These are phyloP conservation scores for Isoetes taiwanensis DNA, from an alignment of 75 land plant genomes.

Conservation along the genomic window DNA sequence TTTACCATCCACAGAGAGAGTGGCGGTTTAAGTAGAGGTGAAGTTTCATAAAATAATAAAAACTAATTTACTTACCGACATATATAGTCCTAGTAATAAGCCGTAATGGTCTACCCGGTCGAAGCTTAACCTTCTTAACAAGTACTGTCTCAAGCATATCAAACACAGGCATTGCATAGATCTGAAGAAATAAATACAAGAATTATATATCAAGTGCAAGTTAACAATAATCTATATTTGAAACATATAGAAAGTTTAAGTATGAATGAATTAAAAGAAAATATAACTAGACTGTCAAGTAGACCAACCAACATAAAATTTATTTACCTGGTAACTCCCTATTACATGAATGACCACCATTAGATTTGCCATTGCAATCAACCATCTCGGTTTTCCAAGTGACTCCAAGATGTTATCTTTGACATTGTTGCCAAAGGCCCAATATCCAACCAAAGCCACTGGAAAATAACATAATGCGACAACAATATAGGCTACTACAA, in stretches of 20 bases:
- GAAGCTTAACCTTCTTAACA: slow-evolving; percentile 33
- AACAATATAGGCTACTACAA: slow-evolving; percentile 48
- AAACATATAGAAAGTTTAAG: too few relatives aligned
- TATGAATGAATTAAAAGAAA: too few relatives aligned
- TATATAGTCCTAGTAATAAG: slow-evolving; percentile 25
- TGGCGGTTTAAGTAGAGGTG: not conserved
- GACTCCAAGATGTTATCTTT: slow-evolving; percentile 50
- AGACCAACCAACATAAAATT: not conserved
- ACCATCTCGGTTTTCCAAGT: slow-evolving; percentile 54
- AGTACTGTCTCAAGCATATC: slow-evolving; percentile 72
- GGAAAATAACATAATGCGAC: slow-evolving; percentile 78
- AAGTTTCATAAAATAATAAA: not conserved
- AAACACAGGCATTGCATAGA: slow-evolving; percentile 82
- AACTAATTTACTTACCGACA: slow-evolving; percentile 31
- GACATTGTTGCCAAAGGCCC: slow-evolving; percentile 76
- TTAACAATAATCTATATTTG: too few relatives aligned
- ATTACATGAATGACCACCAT: slow-evolving; percentile 92
- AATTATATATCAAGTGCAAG: too few relatives aligned
- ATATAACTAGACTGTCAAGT: too few relatives aligned
- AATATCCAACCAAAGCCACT: slow-evolving; percentile 71
- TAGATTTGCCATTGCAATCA: slow-evolving; percentile 75
- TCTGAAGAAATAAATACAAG: too few relatives aligned
- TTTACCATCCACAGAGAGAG: not conserved
- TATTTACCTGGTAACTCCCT: slow-evolving; percentile 78
- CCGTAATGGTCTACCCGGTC: slow-evolving; percentile 25